These are phyloP conservation scores for Eucalyptus caleyi DNA, from an alignment of 345 rosid species.

Conservation along the genomic window DNA sequence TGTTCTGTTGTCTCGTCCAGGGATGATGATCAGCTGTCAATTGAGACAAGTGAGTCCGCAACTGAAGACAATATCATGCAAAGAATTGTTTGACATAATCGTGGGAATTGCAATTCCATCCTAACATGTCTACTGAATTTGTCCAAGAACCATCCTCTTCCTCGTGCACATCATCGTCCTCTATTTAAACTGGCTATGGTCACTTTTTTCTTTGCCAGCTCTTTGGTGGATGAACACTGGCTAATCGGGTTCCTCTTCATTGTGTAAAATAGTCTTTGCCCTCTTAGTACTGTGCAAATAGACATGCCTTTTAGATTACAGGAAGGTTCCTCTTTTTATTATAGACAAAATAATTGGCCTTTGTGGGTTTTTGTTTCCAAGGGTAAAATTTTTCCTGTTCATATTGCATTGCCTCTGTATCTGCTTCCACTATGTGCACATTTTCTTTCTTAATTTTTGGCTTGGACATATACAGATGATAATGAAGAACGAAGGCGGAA, in stretches of 20 bases:
- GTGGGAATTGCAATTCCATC: background rate
- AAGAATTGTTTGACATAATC: background rate
- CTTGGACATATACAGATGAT: slow-evolving; percentile 22
- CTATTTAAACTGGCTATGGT: background rate
- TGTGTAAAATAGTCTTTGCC: background rate
- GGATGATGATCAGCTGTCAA: slow-evolving; percentile 21
- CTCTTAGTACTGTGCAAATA: background rate
- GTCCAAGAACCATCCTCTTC: background rate
- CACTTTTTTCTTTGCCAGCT: background rate
- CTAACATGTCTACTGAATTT: background rate
- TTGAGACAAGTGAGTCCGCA: slow-evolving; percentile 5
- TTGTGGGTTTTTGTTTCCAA: background rate
- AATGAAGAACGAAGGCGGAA: slow-evolving; percentile 48
- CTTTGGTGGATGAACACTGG: background rate
- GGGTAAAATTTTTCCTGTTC: background rate
- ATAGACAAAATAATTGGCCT: background rate
- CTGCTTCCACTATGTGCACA: background rate
- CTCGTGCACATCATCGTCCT: background rate
- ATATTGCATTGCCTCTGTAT: background rate
- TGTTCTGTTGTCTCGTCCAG: slow-evolving; percentile 10
- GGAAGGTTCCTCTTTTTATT: background rate
- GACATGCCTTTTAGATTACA: background rate
- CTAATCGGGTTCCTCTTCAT: background rate
- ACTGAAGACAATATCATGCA: slow-evolving; percentile 17
- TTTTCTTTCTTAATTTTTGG: background rate